Base-by-base conservation (phyloP, 2,329 filamentous ascomycete species). In the Aureobasidium sp. region DNA sequence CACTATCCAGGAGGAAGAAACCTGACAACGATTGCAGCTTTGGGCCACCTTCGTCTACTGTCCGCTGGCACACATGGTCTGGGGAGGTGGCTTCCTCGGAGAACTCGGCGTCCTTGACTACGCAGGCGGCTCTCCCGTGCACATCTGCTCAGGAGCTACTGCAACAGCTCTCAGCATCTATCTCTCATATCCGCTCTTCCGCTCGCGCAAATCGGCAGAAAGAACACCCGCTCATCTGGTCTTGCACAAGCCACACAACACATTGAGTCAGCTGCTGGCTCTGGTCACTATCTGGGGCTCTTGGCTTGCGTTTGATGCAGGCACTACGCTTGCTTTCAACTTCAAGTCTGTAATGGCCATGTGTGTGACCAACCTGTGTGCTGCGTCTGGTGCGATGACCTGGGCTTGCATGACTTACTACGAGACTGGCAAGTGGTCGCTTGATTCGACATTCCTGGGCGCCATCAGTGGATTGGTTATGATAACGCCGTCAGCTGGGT, bases 401-500 rank as follows among this genome's bases (percentile, higher is more conserved):
- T 80, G 79, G 79, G 75, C 76, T 37, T 64, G 71, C 23, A 75
- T 80, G 44, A 79, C 77, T 1, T 80, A 76, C 63, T 69, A 71
- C 36, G 79, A 75, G 61, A 72, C 70, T 7, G 75, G 72, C 17
- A 71, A 69, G 63, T 82, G 78, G 77, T 80, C 78, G 20, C 67
- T 81, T 9, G 79, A 81, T 64, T 75, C 76, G 3, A 79, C 75
- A 5, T 82, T 82, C 68, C 78, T 82, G 74, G 80, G 80, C 10
- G 79, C 79, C 0, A 79, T 82, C n/a, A 72, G 79, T 0, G 79
- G 79, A 0, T 71, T 82, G 5, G 79, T 82, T 26, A 79, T 82
- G 74, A 81, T 82, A 56, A 82, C 79, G 0, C 79, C 79, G 0
- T 72, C 78, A 1, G 79, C 80, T 0, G 76, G 77, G 0, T 79